Percentiles rank a stretch among this genome's conserved stretches.
Evolutionary conservation across 2,329 filamentous ascomycete species (phyloP).

Genomic region (Phoma sp.): DNA sequence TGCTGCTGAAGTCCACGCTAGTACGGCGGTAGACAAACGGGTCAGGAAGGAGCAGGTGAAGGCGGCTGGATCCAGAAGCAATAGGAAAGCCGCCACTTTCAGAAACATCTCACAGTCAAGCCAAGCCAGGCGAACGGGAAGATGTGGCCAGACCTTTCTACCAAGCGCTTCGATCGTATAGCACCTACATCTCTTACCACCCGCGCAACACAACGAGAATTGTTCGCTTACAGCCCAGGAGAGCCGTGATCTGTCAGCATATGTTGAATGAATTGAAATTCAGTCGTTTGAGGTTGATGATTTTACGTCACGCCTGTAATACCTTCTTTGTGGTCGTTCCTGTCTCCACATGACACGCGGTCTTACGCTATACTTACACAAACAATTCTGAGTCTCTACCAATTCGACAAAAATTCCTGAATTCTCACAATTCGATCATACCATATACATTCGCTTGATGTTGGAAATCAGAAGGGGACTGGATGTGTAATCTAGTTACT

Average conservation of each 20-base stretch:
- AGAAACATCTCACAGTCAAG: background rate
- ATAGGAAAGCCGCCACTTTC: too few relatives aligned
- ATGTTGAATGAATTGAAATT: background rate
- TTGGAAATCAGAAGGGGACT: too few relatives aligned
- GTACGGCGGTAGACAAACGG: slow-evolving; percentile 1
- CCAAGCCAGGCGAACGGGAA: background rate
- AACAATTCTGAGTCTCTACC: background rate
- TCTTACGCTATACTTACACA: slow-evolving; percentile 23
- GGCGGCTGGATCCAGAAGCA: background rate
- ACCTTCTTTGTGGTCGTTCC: background rate
- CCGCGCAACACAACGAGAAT: background rate
- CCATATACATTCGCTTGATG: too few relatives aligned
- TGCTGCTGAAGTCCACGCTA: background rate
- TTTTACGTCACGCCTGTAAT: slow-evolving; percentile 1
- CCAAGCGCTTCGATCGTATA: background rate
- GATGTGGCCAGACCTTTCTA: background rate
- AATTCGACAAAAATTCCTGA: background rate
- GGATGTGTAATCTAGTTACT: too few relatives aligned
- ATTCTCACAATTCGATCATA: too few relatives aligned
- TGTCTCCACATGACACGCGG: background rate
- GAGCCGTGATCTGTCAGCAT: too few relatives aligned
- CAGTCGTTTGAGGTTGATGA: background rate
- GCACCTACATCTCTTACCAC: background rate
- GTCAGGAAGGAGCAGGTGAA: slow-evolving; percentile 1
- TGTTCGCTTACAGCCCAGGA: too few relatives aligned